A percentile compares a stretch with the other conserved stretches of the same genome.
These are phyloP conservation scores for Cercospora sp. DNA, from an alignment of 2,329 filamentous ascomycete species.

Conservation along the genomic window DNA sequence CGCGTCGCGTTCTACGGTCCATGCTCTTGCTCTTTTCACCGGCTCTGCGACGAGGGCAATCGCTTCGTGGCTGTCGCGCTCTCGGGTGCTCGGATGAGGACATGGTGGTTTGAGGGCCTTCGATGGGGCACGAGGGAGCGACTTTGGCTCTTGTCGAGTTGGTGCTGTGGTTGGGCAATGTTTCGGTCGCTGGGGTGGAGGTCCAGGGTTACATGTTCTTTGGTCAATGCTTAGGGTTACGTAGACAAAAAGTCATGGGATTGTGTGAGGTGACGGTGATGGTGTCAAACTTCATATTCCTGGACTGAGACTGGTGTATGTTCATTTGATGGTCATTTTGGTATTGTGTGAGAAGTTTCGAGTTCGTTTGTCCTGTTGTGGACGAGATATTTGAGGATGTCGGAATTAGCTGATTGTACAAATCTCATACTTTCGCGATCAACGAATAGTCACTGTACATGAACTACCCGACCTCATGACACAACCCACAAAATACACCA, in stretches of 20 bases:
- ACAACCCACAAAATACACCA: not conserved
- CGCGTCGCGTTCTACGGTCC: not conserved
- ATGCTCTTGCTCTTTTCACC: not conserved
- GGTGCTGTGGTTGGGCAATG: not conserved
- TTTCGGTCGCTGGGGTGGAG: not conserved
- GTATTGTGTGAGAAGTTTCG: not conserved
- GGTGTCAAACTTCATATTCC: not conserved
- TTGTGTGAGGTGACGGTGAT: not conserved
- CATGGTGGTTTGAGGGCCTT: not conserved
- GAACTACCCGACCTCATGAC: not conserved
- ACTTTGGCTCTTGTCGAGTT: not conserved
- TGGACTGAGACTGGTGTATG: not conserved
- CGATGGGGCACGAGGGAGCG: not conserved
- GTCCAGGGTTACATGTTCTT: not conserved
- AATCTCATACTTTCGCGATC: not conserved
- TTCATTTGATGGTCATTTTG: no score
- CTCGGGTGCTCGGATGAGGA: not conserved
- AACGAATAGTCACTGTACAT: no score
- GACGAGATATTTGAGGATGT: not conserved
- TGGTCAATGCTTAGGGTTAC: slow-evolving; percentile 5
- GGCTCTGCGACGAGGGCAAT: not conserved
- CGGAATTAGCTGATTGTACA: not conserved
- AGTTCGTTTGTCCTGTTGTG: not conserved
- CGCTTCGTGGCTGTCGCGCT: not conserved
- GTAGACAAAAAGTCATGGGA: not conserved